Evolutionary conservation across 2,329 filamentous ascomycete species (phyloP).

Genomic region (Ceratocystis ficicola): DNA sequence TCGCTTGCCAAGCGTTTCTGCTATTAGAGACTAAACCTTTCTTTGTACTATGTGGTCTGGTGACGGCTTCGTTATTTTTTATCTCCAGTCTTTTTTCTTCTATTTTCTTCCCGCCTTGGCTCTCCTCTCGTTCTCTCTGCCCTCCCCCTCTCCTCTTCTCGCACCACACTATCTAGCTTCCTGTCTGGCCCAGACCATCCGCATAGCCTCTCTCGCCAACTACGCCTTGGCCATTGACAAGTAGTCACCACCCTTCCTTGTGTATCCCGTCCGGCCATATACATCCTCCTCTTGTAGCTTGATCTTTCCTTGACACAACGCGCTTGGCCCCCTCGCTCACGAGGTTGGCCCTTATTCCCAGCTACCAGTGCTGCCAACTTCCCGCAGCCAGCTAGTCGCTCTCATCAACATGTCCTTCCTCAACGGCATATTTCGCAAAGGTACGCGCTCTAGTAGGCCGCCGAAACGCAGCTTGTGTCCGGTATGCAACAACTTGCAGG

Average conservation of each 20-base stretch:
- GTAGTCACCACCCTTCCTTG: not conserved
- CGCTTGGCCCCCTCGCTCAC: not conserved
- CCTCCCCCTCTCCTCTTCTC: not conserved
- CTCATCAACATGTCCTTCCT: constrained; percentile 17
- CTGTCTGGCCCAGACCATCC: no score
- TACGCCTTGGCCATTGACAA: not conserved
- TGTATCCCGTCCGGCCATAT: not conserved
- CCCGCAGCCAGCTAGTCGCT: no score
- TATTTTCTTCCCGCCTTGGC: not conserved
- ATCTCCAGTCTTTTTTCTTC: not conserved
- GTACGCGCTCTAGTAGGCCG: constrained; percentile 5
- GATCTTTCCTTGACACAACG: not conserved
- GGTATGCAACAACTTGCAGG: constrained; percentile 21
- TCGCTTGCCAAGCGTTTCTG: not conserved
- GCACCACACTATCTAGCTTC: not conserved
- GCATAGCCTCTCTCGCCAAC: not conserved
- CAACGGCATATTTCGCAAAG: constrained; percentile 21
- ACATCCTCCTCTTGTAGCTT: not conserved
- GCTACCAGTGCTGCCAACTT: not conserved
- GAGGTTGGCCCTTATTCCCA: constrained; percentile 1
- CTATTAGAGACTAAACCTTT: not conserved
- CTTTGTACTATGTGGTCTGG: constrained; percentile 5
- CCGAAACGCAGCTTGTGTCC: constrained; percentile 18
- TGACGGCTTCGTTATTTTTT: not conserved
- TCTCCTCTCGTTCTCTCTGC: not conserved